Evolutionary conservation across 139 green algal species (phyloP), one percentile per base, ranked within the genome.

Genomic region (Pleodorina starrii): DNA sequence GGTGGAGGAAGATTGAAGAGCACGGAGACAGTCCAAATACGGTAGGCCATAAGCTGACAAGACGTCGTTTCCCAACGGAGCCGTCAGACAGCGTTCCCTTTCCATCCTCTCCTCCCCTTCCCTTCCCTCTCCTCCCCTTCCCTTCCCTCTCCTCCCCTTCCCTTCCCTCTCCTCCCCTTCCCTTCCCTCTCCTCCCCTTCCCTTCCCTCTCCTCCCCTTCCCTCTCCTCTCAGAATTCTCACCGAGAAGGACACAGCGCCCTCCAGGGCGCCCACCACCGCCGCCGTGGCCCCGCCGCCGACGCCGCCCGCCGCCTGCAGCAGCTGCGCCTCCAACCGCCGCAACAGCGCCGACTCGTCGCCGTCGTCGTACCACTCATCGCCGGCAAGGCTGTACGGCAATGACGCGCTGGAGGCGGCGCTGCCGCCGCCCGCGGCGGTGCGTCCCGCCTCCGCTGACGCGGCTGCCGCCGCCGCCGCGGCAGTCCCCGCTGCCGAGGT

Each of bases 301-400:
- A 38, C 72, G 40, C 44, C 27, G 5, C 74, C 29, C 23, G 44
- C 74, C 74, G 74, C 36, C 51, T 40, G 38, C 27, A 54, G 4
- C 60, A 88, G 46, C 66, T 80, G 42, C n/a, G 19, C 19, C 66
- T 88, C 82, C 82, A 88, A 32, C 21, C 82, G 63, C 82, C 66
- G 43, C 63, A 88, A 44, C 66, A 88, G 82, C 23, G 44, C 63
- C 59, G 17, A 40, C 42, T 87, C 80, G 25, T 85, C 80, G 6
- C 38, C 82, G 4, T 80, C 44, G 19, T 57, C 35, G 10, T 51
- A 29, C 44, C 42, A 40, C 12, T 77, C 79, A 11, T 73, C 79
- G 12, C n/a, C 51, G 42, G 16, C 17, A 21, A 42, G 44, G 14
- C n/a, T 27, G 43, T 19, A 35, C 0, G 27, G 76, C 48, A 35